phyloP scores from a whole-genome alignment of 257 asterid genomes.

The Sherardia arvensis region DNA sequence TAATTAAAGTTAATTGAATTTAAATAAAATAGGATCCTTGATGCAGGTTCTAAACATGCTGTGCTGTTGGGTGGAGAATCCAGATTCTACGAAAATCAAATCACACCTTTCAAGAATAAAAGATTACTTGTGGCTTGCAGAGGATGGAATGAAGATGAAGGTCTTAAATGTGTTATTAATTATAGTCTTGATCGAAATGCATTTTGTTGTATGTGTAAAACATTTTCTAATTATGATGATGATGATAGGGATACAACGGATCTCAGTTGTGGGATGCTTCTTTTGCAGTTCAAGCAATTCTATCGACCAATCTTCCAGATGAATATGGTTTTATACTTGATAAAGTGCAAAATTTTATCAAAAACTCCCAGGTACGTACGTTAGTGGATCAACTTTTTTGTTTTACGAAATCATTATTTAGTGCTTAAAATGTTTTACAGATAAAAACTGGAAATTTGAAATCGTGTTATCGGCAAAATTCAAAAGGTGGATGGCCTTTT shows the following conservation, averaged over 20 bases:
- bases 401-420: background rate
- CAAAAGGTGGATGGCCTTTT: slow-evolving; percentile 76
- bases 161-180: slow-evolving; percentile 8
- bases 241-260: slow-evolving; percentile 59
- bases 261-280: slow-evolving; percentile 69
- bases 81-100: slow-evolving; percentile 31
- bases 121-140: slow-evolving; percentile 74
- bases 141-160: slow-evolving; percentile 90
- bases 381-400: background rate
- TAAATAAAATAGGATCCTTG: too few species aligned
- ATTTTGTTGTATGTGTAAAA: background rate
- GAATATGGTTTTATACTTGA: slow-evolving; percentile 41
- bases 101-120: slow-evolving; percentile 50
- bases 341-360: slow-evolving; percentile 51
- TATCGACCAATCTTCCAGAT: slow-evolving; percentile 31
- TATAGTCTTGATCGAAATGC: background rate
- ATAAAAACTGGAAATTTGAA: slow-evolving; percentile 19
- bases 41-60: slow-evolving; percentile 56
- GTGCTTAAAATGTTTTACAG: slow-evolving; percentile 16
- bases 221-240: slow-evolving; percentile 4
- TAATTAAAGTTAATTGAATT: too few species aligned
- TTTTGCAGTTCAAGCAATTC: slow-evolving; percentile 58
- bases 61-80: slow-evolving; percentile 58
- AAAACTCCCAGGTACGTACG: slow-evolving; percentile 43
- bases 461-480: slow-evolving; percentile 50